phyloP scores from a whole-genome alignment of 768 basidiomycete genomes.

The Trametes villosa region DNA sequence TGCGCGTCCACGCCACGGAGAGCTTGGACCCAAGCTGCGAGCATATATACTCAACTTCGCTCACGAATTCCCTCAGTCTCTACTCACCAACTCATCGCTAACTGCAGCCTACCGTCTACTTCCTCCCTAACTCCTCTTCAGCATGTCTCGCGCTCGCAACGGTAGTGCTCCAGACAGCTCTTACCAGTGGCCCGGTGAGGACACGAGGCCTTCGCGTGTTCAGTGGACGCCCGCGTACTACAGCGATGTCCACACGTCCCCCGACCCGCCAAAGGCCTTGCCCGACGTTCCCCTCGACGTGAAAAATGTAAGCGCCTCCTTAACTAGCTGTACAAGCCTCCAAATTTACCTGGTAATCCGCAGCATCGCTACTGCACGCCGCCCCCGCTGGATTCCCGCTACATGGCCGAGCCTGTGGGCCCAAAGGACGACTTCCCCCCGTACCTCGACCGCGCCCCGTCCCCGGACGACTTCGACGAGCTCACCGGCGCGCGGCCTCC shows the following conservation, averaged over 20 bases:
- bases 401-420: not conserved
- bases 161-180: not conserved
- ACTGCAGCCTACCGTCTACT: not conserved
- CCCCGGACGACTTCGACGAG: conserved; percentile 4
- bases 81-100: not conserved
- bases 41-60: not conserved
- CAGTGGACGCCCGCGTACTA: not conserved
- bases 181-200: not conserved
- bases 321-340: no score
- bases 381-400: conserved; percentile 13
- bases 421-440: conserved; percentile 12
- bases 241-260: not conserved
- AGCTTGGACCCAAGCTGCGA: not conserved
- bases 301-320: conserved; percentile 1
- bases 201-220: not conserved
- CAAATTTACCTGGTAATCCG: not conserved
- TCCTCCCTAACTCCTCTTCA: not conserved
- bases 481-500: not conserved
- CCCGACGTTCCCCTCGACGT: conserved; percentile 17
- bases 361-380: conserved; percentile 21
- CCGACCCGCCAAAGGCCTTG: not conserved
- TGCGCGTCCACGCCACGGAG: not conserved
- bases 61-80: not conserved
- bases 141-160: conserved; percentile 1
- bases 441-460: not conserved